Conservation (phyloP, 768 basidiomycete species). For the Tulasnella sp. region DNA sequence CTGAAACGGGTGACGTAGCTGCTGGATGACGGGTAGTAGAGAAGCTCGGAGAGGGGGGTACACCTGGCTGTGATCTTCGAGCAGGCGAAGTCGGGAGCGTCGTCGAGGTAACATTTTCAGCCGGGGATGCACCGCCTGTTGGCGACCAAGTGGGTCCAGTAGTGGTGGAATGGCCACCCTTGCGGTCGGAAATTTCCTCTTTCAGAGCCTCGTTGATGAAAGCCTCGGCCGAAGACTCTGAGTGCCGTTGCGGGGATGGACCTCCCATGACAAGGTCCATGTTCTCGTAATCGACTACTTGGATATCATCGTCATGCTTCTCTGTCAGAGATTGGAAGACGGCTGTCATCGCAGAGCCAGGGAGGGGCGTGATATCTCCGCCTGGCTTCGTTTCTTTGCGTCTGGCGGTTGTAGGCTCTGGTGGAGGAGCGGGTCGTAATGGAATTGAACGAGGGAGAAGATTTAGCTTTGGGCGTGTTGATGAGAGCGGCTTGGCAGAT, state of each 20-base stretch:
- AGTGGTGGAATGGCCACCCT: background rate
- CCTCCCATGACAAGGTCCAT: background rate
- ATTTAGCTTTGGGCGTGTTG: slow-evolving; percentile 6
- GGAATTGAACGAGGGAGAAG: slow-evolving; percentile 10
- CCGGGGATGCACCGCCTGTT: background rate
- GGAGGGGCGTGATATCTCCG: background rate
- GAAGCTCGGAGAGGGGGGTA: background rate
- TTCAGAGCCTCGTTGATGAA: background rate
- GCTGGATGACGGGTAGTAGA: background rate
- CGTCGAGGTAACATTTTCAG: background rate
- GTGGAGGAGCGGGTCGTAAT: background rate
- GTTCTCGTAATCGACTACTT: slow-evolving; percentile 9
- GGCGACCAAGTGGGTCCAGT: background rate
- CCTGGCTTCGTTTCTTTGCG: background rate
- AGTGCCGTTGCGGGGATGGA: background rate
- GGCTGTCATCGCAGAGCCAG: background rate
- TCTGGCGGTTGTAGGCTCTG: background rate
- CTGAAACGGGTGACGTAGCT: background rate
- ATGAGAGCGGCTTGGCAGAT: background rate
- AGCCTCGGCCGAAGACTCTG: background rate
- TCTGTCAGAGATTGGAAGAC: background rate
- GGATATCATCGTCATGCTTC: slow-evolving; percentile 7
- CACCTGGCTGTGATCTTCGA: background rate
- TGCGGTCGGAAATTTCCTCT: background rate
- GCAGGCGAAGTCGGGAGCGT: background rate